Percentiles rank a stretch among this genome's conserved stretches.
Conservation (phyloP, 2,329 filamentous ascomycete species). For the Westerdykella sp. region DNA sequence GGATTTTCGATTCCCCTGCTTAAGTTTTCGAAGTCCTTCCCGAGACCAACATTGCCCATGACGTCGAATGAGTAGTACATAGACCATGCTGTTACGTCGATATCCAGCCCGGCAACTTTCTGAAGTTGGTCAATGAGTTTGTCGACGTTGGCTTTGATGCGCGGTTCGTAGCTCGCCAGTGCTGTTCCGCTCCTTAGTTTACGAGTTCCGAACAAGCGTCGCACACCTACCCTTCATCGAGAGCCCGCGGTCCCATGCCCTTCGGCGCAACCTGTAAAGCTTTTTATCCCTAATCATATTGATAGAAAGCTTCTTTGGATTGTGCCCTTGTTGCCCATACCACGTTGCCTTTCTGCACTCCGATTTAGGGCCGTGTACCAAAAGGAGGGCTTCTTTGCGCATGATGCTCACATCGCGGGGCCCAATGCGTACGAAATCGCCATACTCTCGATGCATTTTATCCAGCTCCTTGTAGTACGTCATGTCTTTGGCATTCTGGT, state of each 20-base stretch:
- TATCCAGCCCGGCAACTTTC: slow-evolving; percentile 2
- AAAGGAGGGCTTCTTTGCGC: slow-evolving; percentile 13
- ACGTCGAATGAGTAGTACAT: slow-evolving; percentile 27
- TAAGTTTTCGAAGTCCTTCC: slow-evolving; percentile 22
- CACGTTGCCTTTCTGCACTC: slow-evolving; percentile 22
- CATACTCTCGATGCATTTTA: slow-evolving; percentile 26
- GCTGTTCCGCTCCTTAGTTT: slow-evolving; percentile 8
- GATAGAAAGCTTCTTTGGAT: slow-evolving; percentile 16
- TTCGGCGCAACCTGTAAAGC: slow-evolving; percentile 15
- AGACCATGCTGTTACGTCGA: slow-evolving; percentile 19
- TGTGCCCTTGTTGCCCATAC: slow-evolving; percentile 20
- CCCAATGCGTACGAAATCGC: slow-evolving; percentile 32
- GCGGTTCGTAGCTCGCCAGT: slow-evolving; percentile 18
- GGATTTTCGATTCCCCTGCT: slow-evolving; percentile 18
- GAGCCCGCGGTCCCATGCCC: slow-evolving; percentile 26
- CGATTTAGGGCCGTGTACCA: slow-evolving; percentile 19
- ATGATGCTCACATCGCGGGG: slow-evolving; percentile 22
- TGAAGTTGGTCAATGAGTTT: slow-evolving; percentile 13
- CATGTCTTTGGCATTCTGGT: slow-evolving; percentile 15
- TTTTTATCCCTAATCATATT: slow-evolving; percentile 19
- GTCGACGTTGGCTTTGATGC: slow-evolving; percentile 21
- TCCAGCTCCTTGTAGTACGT: slow-evolving; percentile 26
- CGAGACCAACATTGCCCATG: slow-evolving; percentile 26
- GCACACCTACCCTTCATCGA: slow-evolving; percentile 17
- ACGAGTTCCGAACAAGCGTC: not conserved